Base-by-base conservation (phyloP, 1,284 basidiomycete species). In the Ustilago tritici region DNA sequence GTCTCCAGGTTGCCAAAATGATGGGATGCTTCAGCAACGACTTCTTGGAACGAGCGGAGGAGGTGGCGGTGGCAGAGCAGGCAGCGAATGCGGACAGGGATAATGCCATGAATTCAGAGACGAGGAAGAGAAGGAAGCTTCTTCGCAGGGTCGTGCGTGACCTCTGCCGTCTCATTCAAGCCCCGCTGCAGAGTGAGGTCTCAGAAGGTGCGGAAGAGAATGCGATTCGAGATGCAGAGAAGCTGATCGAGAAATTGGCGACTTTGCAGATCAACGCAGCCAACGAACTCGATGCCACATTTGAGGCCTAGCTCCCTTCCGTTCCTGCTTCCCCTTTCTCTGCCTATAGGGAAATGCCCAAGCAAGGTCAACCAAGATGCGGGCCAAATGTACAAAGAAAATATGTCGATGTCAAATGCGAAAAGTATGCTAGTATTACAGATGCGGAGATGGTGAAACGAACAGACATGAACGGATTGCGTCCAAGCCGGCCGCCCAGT, bases 1-100 rank as follows among this genome's bases (percentile, higher is more conserved):
- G 76, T 28, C 53, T 80, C 5, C 65, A 74, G 31, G 68, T 80
- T 34, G 75, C 75, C n/a, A 65, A 53, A 55, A 69, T 78, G 76
- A 76, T 76, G 68, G 61, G 62, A 32, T 71, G 73, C 47, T 76
- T 76, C 47, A 35, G 38, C 2, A 15, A 41, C 14, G 35, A 28
- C 32, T 76, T 76, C 36, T n/a, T 76, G 35, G 47, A 68, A n/a
- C 52, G 55, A 3, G 73, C 73, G 1, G 41, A 57, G 28, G 35
- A 41, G 4, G 61, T 76, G n/a, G 73, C 73, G 2, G 61, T 40
- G 10, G 23, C 41, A 2, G 73, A 76, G 50, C 57, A 56, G 11
- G 15, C 34, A 7, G 41, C 47, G 41, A 43, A 65, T 14, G 61
- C 38, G 12, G 55, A 57, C 32, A 40, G 35, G 11, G 43, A 46